A percentile compares a stretch with the other conserved stretches of the same genome.
Evolutionary conservation across 257 asterid species (phyloP).

Genomic region (Penstemon barbatus): DNA sequence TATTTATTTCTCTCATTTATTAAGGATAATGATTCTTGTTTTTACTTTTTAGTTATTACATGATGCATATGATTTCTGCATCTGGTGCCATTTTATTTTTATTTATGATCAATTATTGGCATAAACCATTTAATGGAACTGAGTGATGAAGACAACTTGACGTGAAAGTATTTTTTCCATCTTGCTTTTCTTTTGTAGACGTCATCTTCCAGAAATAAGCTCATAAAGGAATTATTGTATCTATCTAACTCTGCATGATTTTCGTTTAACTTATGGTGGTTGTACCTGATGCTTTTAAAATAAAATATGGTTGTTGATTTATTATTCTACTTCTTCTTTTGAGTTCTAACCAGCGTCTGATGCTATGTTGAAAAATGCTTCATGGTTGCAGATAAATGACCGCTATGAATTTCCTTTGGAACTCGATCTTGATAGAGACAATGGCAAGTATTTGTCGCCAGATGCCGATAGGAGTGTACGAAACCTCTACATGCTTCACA

Average conservation of each 20-base stretch:
- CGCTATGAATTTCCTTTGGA: conserved; percentile 95
- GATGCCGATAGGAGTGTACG: conserved; percentile 93
- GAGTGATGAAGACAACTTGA: background rate
- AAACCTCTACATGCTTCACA: conserved; percentile 88
- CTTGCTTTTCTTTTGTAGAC: conserved; percentile 6
- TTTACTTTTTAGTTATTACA: conserved; percentile 9
- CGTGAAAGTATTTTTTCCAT: conserved; percentile 9
- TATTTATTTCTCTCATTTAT: conserved; percentile 12
- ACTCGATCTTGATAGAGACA: conserved; percentile 92
- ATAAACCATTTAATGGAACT: conserved; percentile 16
- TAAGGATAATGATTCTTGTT: conserved; percentile 6
- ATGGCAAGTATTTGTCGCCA: conserved; percentile 91
- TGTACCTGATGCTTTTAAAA: background rate
- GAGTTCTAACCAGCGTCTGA: conserved; percentile 5
- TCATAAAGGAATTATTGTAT: background rate
- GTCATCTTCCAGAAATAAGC: conserved; percentile 20
- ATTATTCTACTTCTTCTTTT: background rate
- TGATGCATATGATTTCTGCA: conserved; percentile 1
- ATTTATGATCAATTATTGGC: conserved; percentile 16
- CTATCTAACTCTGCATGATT: conserved; percentile 2
- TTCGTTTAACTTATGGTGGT: background rate
- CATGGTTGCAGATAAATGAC: conserved; percentile 79
- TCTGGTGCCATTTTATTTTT: conserved; percentile 3
- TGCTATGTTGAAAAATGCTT: conserved; percentile 21
- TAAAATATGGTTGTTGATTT: background rate